Conservation (phyloP, 2,329 filamentous ascomycete genomes). For the Ophiosphaerella herpotricha region DNA sequence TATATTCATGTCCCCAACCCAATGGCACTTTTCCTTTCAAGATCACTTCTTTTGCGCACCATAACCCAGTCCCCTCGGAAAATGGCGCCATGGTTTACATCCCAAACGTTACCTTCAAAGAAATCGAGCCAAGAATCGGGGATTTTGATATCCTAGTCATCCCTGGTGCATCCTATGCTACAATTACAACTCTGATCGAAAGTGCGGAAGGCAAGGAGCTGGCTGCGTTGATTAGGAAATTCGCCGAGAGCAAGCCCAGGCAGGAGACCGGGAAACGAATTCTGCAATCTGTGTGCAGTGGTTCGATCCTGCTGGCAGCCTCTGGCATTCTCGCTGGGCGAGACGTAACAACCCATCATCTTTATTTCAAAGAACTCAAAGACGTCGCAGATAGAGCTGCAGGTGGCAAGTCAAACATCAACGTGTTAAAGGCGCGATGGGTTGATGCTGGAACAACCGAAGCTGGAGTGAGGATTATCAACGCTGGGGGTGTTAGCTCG, state of each 20-base stretch:
- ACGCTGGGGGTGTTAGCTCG: slow-evolving; percentile 39
- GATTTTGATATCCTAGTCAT: slow-evolving; percentile 48
- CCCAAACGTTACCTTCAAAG: slow-evolving; percentile 36
- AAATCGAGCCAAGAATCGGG: slow-evolving; percentile 30
- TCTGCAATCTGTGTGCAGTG: slow-evolving; percentile 49
- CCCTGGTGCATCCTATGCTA: slow-evolving; percentile 39
- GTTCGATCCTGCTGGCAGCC: slow-evolving; percentile 45
- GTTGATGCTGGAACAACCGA: slow-evolving; percentile 39
- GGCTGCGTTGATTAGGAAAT: slow-evolving; percentile 25
- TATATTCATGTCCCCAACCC: slow-evolving; percentile 39
- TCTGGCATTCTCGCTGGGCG: slow-evolving; percentile 43
- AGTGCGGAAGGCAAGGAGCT: slow-evolving; percentile 26
- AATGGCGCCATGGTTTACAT: slow-evolving; percentile 34
- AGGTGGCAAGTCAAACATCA: slow-evolving; percentile 29
- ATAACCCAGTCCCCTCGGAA: slow-evolving; percentile 26
- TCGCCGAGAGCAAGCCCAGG: slow-evolving; percentile 24
- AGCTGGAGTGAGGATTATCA: slow-evolving; percentile 39
- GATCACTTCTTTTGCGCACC: slow-evolving; percentile 41
- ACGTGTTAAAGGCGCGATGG: slow-evolving; percentile 37
- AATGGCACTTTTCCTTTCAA: slow-evolving; percentile 35
- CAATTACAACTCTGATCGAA: slow-evolving; percentile 28
- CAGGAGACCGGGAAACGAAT: slow-evolving; percentile 32
- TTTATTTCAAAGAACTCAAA: slow-evolving; percentile 30
- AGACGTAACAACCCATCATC: slow-evolving; percentile 48
- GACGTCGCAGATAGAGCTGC: slow-evolving; percentile 35